phyloP scores from a whole-genome alignment of 805 yeast genomes.

The Cyberlindnera euphorbiae region DNA sequence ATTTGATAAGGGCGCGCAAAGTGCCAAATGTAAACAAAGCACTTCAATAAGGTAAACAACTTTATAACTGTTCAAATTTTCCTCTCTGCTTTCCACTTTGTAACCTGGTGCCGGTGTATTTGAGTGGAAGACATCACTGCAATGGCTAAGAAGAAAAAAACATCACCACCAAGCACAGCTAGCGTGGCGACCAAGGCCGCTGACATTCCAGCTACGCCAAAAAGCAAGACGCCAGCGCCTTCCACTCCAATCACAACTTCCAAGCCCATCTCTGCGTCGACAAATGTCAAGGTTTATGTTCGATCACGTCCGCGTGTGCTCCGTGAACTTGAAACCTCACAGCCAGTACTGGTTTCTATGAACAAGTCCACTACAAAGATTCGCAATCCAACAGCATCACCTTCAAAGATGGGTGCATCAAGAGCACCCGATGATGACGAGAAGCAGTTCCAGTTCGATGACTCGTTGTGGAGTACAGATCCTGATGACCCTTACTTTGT shows the following conservation, averaged over 20 bases:
- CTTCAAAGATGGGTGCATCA: constrained; percentile 9
- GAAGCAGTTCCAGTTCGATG: constrained; percentile 45
- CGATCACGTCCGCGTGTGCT: constrained; percentile 43
- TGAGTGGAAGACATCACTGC: too few relatives aligned
- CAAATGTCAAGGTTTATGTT: constrained; percentile 44
- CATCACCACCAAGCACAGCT: constrained; percentile 11
- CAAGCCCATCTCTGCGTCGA: too few relatives aligned
- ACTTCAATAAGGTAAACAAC: too few relatives aligned
- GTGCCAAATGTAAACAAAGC: neutral
- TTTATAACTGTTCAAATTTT: too few relatives aligned
- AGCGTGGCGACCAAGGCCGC: too few relatives aligned
- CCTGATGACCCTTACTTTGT: constrained; percentile 28
- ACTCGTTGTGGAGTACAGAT: constrained; percentile 45
- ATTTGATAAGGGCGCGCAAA: neutral
- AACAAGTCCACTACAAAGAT: constrained; percentile 11
- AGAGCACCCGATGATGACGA: constrained; percentile 7
- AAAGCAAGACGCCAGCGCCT: neutral
- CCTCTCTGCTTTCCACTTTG: too few relatives aligned
- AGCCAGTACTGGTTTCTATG: constrained; percentile 20
- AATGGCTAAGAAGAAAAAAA: too few relatives aligned
- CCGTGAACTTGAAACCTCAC: constrained; percentile 17
- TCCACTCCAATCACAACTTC: neutral
- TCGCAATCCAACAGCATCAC: constrained; percentile 10
- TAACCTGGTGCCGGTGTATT: too few relatives aligned
- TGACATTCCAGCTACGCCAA: neutral